Evolutionary conservation across 78 protist species (phyloP).

Genomic region (Protostelium mycophagum): DNA sequence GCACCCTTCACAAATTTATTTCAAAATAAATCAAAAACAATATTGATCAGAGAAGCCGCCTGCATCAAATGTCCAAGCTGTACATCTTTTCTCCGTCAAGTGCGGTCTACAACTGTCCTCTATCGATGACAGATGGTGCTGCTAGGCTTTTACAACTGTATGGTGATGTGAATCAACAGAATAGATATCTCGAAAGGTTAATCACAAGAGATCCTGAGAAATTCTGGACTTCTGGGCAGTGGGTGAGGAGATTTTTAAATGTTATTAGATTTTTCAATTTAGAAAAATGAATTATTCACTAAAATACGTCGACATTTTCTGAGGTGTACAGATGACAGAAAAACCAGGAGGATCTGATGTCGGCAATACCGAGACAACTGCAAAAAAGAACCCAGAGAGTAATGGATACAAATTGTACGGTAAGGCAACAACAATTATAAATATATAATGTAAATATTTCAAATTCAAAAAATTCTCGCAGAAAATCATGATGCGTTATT

Average conservation of each 20-base stretch:
- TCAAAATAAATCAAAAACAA: too few relatives aligned
- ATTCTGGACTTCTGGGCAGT: slow-evolving; percentile 64
- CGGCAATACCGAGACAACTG: slow-evolving; percentile 44
- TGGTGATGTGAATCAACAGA: slow-evolving; percentile 10
- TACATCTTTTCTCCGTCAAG: slow-evolving; percentile 57
- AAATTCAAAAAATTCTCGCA: too few relatives aligned
- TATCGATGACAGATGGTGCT: slow-evolving; percentile 72
- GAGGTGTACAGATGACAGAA: slow-evolving; percentile 58
- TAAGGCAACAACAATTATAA: too few relatives aligned
- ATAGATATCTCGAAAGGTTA: slow-evolving; percentile 4
- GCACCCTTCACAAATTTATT: too few relatives aligned
- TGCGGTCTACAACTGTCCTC: slow-evolving; percentile 61
- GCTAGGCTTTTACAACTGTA: slow-evolving; percentile 47
- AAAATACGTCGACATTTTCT: neutral
- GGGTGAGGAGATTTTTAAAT: too few relatives aligned
- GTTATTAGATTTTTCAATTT: too few relatives aligned
- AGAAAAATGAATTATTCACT: neutral
- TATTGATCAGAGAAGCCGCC: slow-evolving; percentile 42
- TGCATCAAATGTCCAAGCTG: slow-evolving; percentile 53
- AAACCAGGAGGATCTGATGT: slow-evolving; percentile 72
- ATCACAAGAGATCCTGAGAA: slow-evolving; percentile 35
- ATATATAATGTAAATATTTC: too few relatives aligned
- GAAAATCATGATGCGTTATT: too few relatives aligned
- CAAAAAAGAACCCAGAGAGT: neutral
- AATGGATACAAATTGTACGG: slow-evolving; percentile 7